Evolutionary conservation across 768 basidiomycete species (phyloP).

Genomic region (Panellus pusillus): DNA sequence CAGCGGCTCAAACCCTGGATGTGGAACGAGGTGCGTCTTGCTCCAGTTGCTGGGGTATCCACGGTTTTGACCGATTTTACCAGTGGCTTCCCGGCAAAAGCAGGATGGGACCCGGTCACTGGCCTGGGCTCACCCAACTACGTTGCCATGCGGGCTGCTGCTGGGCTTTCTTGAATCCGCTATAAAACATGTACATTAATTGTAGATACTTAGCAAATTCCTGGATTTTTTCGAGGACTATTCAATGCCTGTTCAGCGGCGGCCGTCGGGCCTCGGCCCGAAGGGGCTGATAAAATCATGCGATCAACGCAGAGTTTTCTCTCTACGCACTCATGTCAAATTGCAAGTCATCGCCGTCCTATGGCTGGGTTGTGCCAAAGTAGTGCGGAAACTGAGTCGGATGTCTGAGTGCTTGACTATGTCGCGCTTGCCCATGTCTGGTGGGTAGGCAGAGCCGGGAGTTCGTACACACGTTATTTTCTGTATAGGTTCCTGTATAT

Average conservation of each 20-base stretch:
- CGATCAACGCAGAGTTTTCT: conserved; percentile 14
- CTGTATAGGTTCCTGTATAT: too few species aligned
- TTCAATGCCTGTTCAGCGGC: neutral
- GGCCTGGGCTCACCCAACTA: conserved; percentile 39
- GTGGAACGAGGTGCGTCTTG: conserved; percentile 41
- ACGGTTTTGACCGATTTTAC: conserved; percentile 16
- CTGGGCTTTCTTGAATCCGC: conserved; percentile 1
- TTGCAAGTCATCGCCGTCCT: conserved; percentile 34
- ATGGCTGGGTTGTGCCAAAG: conserved; percentile 45
- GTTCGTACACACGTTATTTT: conserved; percentile 28
- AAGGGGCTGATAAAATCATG: too few species aligned
- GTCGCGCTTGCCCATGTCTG: conserved; percentile 27
- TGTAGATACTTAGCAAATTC: neutral
- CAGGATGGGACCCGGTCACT: conserved; percentile 36
- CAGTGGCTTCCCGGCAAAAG: conserved; percentile 35
- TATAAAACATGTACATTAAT: neutral
- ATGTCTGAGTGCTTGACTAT: conserved; percentile 40
- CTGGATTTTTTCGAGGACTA: neutral
- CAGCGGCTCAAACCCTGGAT: conserved; percentile 42
- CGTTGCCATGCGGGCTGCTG: conserved; percentile 11
- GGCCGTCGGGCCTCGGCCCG: too few species aligned
- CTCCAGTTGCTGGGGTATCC: neutral
- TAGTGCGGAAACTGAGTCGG: conserved; percentile 36
- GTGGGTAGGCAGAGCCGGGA: conserved; percentile 39
- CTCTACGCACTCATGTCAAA: conserved; percentile 47